Evolutionary conservation across 495 filamentous ascomycete species (phyloP).

Genomic region (Cryomyces minteri): DNA sequence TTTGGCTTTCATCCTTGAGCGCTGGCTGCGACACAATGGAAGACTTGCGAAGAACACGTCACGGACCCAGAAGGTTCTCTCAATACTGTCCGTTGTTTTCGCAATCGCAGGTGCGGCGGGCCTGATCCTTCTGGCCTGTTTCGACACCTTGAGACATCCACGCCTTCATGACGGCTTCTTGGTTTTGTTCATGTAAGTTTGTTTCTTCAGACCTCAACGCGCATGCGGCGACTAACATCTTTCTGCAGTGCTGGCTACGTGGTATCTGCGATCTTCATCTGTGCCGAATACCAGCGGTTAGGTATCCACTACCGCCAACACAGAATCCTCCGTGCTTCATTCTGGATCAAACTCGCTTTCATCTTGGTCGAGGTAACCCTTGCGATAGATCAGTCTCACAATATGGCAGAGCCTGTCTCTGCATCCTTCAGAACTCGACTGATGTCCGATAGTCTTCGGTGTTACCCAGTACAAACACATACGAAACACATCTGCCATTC

Average conservation of each 20-base stretch:
- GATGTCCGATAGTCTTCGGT: constrained; percentile 21
- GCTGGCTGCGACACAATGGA: constrained; percentile 62
- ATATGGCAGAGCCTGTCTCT: background rate
- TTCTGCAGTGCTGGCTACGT: constrained; percentile 39
- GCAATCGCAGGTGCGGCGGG: constrained; percentile 60
- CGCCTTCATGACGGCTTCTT: constrained; percentile 56
- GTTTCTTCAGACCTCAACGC: too few relatives aligned
- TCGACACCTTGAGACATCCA: constrained; percentile 55
- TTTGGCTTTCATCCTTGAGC: constrained; percentile 60
- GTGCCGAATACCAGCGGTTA: constrained; percentile 71
- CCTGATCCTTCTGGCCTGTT: constrained; percentile 65
- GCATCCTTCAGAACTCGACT: background rate
- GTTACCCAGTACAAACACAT: constrained; percentile 14
- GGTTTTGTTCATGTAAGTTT: constrained; percentile 56
- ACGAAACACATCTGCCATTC: constrained; percentile 26
- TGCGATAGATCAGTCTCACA: constrained; percentile 29
- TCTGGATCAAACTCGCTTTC: constrained; percentile 68
- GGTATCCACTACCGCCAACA: constrained; percentile 61
- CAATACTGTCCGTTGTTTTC: constrained; percentile 47
- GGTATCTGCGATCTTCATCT: constrained; percentile 65
- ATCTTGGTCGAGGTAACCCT: constrained; percentile 62
- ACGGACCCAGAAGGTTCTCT: constrained; percentile 47
- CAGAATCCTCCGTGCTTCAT: constrained; percentile 51
- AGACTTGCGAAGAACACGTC: constrained; percentile 54
- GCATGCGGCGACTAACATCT: too few relatives aligned